These are phyloP conservation scores for Nemania sp. DNA, from an alignment of 2,329 filamentous ascomycete genomes.

Conservation along the genomic window DNA sequence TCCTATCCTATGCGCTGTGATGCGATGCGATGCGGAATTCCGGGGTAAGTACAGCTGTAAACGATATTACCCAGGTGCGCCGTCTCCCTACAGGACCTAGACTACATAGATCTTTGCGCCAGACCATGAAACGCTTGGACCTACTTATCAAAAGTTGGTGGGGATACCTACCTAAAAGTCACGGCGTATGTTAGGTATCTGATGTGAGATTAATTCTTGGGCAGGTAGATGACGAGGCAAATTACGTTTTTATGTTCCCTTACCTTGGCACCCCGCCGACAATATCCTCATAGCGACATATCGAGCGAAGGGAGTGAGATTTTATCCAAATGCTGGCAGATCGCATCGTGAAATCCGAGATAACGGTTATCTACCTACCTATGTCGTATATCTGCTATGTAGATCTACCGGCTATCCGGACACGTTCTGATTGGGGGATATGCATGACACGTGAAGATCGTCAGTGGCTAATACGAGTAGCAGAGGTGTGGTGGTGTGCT, in stretches of 20 bases:
- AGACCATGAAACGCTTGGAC: neutral
- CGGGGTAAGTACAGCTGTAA: no score
- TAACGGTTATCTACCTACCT: neutral
- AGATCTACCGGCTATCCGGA: neutral
- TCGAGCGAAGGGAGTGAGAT: neutral
- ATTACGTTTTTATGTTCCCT: no score
- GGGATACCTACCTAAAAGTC: neutral
- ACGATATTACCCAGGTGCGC: no score
- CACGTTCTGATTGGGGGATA: conserved; percentile 5
- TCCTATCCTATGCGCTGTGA: no score
- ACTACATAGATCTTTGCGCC: no score
- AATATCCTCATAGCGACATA: neutral
- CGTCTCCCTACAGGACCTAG: no score
- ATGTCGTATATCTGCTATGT: neutral
- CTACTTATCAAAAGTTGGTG: neutral
- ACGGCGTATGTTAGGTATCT: neutral
- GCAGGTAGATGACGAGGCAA: conserved; percentile 6
- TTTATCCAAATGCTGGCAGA: neutral
- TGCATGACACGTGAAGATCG: conserved; percentile 21
- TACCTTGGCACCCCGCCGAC: neutral
- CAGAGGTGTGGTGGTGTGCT: neutral
- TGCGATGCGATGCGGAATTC: no score
- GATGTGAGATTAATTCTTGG: conserved; percentile 25
- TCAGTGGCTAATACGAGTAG: conserved; percentile 1
- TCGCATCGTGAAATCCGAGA: neutral